phyloP scores from a whole-genome alignment of 2,329 filamentous ascomycete genomes.

The Incumbomyces lentus region DNA sequence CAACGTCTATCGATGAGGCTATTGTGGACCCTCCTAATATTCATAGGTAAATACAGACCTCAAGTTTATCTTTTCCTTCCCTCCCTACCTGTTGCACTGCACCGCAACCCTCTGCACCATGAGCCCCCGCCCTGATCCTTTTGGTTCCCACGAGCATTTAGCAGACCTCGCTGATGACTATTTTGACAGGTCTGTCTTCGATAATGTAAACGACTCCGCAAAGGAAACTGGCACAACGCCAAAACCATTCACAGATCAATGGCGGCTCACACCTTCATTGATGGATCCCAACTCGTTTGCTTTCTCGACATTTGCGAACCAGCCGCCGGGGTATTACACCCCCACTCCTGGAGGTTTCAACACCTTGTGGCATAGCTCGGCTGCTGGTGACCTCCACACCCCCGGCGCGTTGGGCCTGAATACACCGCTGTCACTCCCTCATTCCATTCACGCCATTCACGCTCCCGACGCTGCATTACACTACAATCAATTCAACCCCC shows the following conservation, averaged over 20 bases:
- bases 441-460: slow-evolving; percentile 52
- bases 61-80: slow-evolving; percentile 5
- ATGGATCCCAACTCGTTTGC: slow-evolving; percentile 76
- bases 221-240: slow-evolving; percentile 79
- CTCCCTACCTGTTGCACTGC: slow-evolving; percentile 3
- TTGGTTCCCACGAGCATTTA: background rate
- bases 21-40: slow-evolving; percentile 17
- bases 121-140: slow-evolving; percentile 9
- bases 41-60: slow-evolving; percentile 17
- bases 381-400: slow-evolving; percentile 79
- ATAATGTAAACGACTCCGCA: slow-evolving; percentile 37
- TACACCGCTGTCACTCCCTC: slow-evolving; percentile 74
- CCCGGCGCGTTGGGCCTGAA: slow-evolving; percentile 60
- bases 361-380: slow-evolving; percentile 63
- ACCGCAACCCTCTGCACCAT: slow-evolving; percentile 9
- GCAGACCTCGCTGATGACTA: slow-evolving; percentile 13
- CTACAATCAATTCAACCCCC: slow-evolving; percentile 56
- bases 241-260: slow-evolving; percentile 66
- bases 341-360: slow-evolving; percentile 74
- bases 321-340: slow-evolving; percentile 75
- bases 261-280: slow-evolving; percentile 80
- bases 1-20: slow-evolving; percentile 21
- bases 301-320: slow-evolving; percentile 69
- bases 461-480: slow-evolving; percentile 50
- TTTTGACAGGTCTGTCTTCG: slow-evolving; percentile 30